Evolutionary conservation across 2,329 filamentous ascomycete species (phyloP).

Genomic region (Botryotinia convoluta): DNA sequence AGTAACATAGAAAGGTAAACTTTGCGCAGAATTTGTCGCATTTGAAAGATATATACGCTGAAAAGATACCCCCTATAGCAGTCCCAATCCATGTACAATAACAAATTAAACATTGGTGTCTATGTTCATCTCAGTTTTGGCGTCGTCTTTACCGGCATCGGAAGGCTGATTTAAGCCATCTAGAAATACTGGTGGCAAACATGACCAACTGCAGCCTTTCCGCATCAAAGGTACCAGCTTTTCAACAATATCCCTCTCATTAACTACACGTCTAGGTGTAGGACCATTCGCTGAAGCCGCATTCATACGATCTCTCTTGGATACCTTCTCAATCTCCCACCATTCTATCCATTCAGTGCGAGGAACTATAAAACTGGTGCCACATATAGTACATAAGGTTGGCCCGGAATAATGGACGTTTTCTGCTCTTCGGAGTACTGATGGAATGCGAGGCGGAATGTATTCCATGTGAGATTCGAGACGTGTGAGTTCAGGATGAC

Average conservation of each 20-base stretch:
- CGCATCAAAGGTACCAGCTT: slow-evolving; percentile 39
- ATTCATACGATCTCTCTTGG: slow-evolving; percentile 18
- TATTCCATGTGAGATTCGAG: slow-evolving; percentile 29
- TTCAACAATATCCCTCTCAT: slow-evolving; percentile 37
- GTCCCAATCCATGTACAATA: neutral
- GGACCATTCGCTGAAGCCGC: neutral
- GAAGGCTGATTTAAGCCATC: neutral
- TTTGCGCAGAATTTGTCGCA: neutral
- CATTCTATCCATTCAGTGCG: slow-evolving; percentile 62
- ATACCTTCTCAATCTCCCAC: slow-evolving; percentile 45
- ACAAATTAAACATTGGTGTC: neutral
- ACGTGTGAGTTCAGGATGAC: slow-evolving; percentile 28
- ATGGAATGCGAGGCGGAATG: slow-evolving; percentile 29
- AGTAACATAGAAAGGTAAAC: neutral
- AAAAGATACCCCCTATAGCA: too few species aligned
- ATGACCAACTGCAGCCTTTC: slow-evolving; percentile 39
- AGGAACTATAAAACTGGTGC: slow-evolving; percentile 49
- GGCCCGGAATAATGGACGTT: slow-evolving; percentile 49
- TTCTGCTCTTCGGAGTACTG: slow-evolving; percentile 34
- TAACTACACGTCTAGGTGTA: slow-evolving; percentile 29
- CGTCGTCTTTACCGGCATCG: neutral
- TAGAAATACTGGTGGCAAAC: slow-evolving; percentile 27
- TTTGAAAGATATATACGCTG: neutral
- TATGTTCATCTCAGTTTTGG: neutral
- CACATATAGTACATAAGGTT: slow-evolving; percentile 52